phyloP scores from a whole-genome alignment of 805 yeast species.

The Myxozyma geophila region DNA sequence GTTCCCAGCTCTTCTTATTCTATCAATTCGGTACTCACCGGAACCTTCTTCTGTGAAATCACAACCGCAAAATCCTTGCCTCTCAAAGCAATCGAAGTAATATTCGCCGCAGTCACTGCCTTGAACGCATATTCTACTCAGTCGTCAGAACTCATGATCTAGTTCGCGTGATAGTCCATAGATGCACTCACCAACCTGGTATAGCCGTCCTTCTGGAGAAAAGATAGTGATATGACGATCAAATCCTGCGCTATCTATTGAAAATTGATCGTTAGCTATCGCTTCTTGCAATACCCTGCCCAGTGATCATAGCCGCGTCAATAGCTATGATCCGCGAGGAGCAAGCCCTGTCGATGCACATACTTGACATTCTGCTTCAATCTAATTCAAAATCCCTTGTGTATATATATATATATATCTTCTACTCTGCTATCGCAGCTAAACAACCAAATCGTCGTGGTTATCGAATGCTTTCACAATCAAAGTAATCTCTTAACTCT shows the following conservation, averaged over 20 bases:
- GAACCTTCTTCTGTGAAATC: slow-evolving; percentile 93
- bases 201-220: slow-evolving; percentile 97
- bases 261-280: background rate
- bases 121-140: slow-evolving; percentile 85
- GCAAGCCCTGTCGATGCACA: background rate
- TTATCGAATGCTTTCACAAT: no score
- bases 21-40: slow-evolving; percentile 45
- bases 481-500: no score
- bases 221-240: slow-evolving; percentile 98
- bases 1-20: background rate
- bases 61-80: slow-evolving; percentile 88
- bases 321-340: no score
- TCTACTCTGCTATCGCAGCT: background rate
- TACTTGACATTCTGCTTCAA: slow-evolving; percentile 11
- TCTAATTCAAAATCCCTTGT: background rate
- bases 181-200: slow-evolving; percentile 64
- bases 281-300: no score
- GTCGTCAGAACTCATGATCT: background rate
- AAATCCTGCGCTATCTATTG: slow-evolving; percentile 66
- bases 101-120: slow-evolving; percentile 90
- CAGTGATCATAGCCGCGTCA: no score
- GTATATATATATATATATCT: background rate
- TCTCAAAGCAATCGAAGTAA: slow-evolving; percentile 84
- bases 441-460: background rate
- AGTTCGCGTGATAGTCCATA: background rate